These are phyloP conservation scores for Beauveria sp. DNA, from an alignment of 2,329 filamentous ascomycete genomes.

Conservation along the genomic window DNA sequence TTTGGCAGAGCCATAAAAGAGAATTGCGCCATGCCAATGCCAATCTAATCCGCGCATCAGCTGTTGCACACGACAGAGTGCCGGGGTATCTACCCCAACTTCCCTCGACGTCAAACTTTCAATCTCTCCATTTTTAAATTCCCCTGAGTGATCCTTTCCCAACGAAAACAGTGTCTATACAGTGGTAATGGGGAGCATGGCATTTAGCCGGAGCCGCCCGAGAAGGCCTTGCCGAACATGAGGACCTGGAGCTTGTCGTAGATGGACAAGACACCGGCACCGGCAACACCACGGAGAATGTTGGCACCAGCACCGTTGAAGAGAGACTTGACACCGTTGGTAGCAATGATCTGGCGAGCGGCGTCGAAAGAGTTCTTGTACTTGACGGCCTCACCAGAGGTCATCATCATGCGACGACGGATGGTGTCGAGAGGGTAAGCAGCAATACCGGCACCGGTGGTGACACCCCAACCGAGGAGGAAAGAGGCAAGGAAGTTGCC, in stretches of 20 bases:
- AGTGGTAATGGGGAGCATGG: constrained; percentile 26
- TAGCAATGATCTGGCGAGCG: constrained; percentile 91
- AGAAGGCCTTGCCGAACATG: constrained; percentile 99
- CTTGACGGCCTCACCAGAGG: constrained; percentile 95
- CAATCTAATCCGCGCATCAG: constrained; percentile 40
- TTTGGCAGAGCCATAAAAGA: constrained; percentile 35
- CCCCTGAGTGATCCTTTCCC: constrained; percentile 13
- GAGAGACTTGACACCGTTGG: constrained; percentile 96
- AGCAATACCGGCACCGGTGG: constrained; percentile 99
- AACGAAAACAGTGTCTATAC: constrained; percentile 34
- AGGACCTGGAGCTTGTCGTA: constrained; percentile 99
- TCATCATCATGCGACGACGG: constrained; percentile 99
- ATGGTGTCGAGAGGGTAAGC: constrained; percentile 99
- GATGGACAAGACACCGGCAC: constrained; percentile 99
- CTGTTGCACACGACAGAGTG: constrained; percentile 31
- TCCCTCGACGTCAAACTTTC: constrained; percentile 39
- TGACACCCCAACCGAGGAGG: constrained; percentile 96
- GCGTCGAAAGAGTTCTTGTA: constrained; percentile 96
- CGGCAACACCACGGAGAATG: constrained; percentile 99
- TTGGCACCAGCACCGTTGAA: constrained; percentile 99
- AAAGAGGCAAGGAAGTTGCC: constrained; percentile 99
- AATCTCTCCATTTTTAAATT: constrained; percentile 36
- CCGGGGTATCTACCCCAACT: constrained; percentile 32
- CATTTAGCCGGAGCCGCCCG: constrained; percentile 49
- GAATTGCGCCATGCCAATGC: constrained; percentile 41